Evolutionary conservation across 1,139 yeast genomes (phyloP), one percentile per base, ranked within the genome.

Genomic region (Ogataea hybrid): DNA sequence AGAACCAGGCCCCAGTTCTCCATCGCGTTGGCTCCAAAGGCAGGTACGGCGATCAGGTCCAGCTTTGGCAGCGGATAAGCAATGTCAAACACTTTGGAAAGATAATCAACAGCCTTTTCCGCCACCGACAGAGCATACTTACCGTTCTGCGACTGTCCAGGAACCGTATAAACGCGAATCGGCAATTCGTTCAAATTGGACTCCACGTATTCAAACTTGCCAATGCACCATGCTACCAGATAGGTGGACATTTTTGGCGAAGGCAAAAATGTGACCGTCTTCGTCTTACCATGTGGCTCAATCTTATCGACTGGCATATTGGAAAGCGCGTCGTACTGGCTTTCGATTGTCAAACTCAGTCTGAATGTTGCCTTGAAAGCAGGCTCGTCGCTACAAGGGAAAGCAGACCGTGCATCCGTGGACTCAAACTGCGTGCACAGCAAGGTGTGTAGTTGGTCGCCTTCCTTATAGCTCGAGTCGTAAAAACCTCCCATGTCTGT

Each of bases 331-430:
- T 83, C 82, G 63, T 79, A 71, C 27, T 73, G 64, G 45, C 71
- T 68, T 41, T 77, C 75, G 32, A 87, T 77, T 41, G 81, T 71
- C 51, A 88, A 70, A 22, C 79, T 67, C 44, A 88, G 72, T 46
- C 80, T 80, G 59, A 86, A 88, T 35, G 82, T 75, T 11, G 96
- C 92, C 69, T 88, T 88, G 47, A 81, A 73, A 41, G 81, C 78
- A 10, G 96, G 96, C 62, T 88, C 96, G 63, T 88, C 96, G 54
- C 83, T 80, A 61, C 92, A 86, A 16, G 96, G 96, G 71, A 88
- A 87, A 4, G 96, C 95, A 53, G 90, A 75, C 57, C 96, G 78
- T 51, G 95, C 90, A 61, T 86, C 95, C 12, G 94, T 84, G 21
- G 95, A 83, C 65, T 88, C 96, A 70, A 88, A 84, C 65, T 88